phyloP scores from a whole-genome alignment of 1,284 basidiomycete species.

The Trichosporon sp. region DNA sequence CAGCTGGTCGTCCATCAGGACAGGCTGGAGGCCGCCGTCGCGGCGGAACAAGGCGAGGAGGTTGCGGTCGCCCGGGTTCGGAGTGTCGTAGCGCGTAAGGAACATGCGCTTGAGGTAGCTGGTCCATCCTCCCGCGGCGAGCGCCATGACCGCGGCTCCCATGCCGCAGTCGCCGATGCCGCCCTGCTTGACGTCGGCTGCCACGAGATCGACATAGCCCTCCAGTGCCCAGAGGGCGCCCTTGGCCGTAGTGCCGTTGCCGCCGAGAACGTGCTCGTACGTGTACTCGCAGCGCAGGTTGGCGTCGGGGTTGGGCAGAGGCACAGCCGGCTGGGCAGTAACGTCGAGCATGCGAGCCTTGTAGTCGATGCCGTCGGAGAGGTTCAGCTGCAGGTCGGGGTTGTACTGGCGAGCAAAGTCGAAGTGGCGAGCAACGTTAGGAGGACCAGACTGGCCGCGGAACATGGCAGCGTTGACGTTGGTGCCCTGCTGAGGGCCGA shows the following conservation, averaged over 20 bases:
- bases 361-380: neutral
- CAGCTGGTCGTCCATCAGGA: constrained; percentile 22
- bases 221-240: constrained; percentile 24
- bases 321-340: neutral
- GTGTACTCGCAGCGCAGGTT: constrained; percentile 7
- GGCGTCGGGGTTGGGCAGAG: neutral
- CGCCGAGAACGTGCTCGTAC: constrained; percentile 21
- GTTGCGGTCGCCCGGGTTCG: neutral
- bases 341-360: neutral
- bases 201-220: constrained; percentile 21
- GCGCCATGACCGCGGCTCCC: constrained; percentile 17
- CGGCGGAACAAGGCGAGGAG: constrained; percentile 12
- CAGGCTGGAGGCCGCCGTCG: constrained; percentile 10
- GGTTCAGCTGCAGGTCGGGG: neutral
- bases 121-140: constrained; percentile 16
- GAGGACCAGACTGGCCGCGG: neutral
- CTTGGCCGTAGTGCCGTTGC: constrained; percentile 8
- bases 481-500: constrained; percentile 11
- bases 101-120: constrained; percentile 12
- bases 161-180: constrained; percentile 25
- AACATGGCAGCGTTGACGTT: constrained; percentile 8
- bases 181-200: constrained; percentile 19
- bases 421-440: neutral
- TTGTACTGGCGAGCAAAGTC: neutral
- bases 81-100: neutral